Percentiles rank a stretch among this genome's conserved stretches.
Conservation (phyloP, 78 protist species). For the Isochrysis galbana region DNA sequence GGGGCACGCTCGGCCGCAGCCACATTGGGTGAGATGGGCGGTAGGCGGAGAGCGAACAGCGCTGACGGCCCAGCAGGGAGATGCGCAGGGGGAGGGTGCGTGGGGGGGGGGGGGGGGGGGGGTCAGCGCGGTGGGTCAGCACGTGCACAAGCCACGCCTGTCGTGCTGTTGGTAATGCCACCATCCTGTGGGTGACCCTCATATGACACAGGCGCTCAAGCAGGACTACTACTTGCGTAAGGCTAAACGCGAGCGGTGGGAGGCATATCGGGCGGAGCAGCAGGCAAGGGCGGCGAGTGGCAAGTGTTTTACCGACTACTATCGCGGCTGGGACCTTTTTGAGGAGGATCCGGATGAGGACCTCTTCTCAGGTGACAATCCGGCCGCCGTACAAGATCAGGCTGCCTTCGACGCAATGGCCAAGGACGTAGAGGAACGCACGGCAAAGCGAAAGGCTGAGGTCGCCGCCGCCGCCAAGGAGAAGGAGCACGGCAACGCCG, state of each 20-base stretch:
- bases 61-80: too few relatives aligned
- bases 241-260: conserved; percentile 11
- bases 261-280: neutral
- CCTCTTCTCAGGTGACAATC: neutral
- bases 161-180: neutral
- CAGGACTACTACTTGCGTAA: conserved; percentile 12
- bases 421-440: conserved; percentile 20
- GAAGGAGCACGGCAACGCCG: neutral
- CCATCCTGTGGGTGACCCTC: neutral
- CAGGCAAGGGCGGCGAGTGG: neutral
- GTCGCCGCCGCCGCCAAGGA: neutral
- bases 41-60: too few relatives aligned
- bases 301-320: neutral
- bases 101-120: too few relatives aligned
- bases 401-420: conserved; percentile 31
- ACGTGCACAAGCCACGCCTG: neutral
- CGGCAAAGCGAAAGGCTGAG: neutral
- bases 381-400: conserved; percentile 18
- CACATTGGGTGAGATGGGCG: too few relatives aligned
- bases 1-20: too few relatives aligned
- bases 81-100: too few relatives aligned
- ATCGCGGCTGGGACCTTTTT: conserved; percentile 19
- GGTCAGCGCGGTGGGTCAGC: too few relatives aligned
- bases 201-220: conserved; percentile 5
- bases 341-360: conserved; percentile 36